These are phyloP conservation scores for Pseudocercospora vitis DNA, from an alignment of 2,329 filamentous ascomycete genomes.

Conservation along the genomic window DNA sequence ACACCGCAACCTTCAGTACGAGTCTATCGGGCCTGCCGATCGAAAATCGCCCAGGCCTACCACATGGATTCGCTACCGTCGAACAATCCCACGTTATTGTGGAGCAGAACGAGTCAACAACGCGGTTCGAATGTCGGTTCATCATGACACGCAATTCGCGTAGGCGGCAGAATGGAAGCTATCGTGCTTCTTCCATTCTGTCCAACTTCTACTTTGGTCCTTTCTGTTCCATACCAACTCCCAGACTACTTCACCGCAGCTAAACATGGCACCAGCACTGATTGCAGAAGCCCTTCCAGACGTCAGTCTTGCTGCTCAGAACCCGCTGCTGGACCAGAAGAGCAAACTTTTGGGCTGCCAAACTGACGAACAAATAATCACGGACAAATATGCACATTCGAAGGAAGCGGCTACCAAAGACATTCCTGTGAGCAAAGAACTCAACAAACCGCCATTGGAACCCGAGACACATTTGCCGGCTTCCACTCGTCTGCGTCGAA, in stretches of 20 bases:
- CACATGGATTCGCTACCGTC: neutral
- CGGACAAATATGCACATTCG: neutral
- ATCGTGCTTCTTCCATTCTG: neutral
- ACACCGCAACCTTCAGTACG: too few species aligned
- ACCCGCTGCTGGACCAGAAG: neutral
- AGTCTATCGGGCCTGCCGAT: too few species aligned
- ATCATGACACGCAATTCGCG: neutral
- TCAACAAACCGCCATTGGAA: neutral
- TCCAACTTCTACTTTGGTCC: neutral
- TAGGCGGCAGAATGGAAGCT: too few species aligned
- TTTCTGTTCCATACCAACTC: neutral
- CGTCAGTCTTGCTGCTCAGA: neutral
- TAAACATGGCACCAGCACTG: neutral
- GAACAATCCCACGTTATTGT: neutral
- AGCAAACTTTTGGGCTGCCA: too few species aligned
- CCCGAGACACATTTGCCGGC: conserved; percentile 8
- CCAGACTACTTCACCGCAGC: neutral
- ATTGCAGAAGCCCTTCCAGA: neutral
- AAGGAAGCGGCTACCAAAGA: too few species aligned
- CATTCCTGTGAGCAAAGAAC: neutral
- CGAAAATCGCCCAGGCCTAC: too few species aligned
- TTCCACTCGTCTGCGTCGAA: conserved; percentile 19
- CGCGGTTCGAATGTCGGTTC: neutral
- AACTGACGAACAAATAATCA: neutral
- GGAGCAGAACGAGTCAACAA: neutral